A percentile compares a stretch with the other conserved stretches of the same genome.
phyloP scores from a whole-genome alignment of 768 basidiomycete species.

The Trametes maxima region DNA sequence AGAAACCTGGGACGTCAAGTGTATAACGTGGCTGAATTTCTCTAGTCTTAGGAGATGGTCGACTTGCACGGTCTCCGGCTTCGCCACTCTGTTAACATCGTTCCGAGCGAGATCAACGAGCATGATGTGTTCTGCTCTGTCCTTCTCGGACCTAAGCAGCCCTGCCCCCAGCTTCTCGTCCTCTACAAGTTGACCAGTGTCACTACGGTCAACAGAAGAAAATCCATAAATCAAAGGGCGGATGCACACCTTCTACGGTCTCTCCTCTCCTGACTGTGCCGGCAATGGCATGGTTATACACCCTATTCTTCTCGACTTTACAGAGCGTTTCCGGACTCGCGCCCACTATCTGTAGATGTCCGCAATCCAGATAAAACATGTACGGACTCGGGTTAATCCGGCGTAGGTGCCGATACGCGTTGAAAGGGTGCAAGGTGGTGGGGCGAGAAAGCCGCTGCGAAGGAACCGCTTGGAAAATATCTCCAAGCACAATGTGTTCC shows the following conservation, averaged over 20 bases:
- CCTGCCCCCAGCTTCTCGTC: conserved; percentile 77
- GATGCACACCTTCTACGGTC: conserved; percentile 69
- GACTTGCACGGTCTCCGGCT: conserved; percentile 93
- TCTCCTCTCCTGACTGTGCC: conserved; percentile 90
- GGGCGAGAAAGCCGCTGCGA: conserved; percentile 87
- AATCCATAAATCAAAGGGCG: neutral
- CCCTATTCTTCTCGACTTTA: conserved; percentile 89
- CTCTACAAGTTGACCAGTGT: conserved; percentile 57
- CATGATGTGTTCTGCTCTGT: conserved; percentile 98
- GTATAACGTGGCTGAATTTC: conserved; percentile 98
- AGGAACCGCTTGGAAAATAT: conserved; percentile 99
- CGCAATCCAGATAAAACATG: conserved; percentile 98
- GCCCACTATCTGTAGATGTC: conserved; percentile 92
- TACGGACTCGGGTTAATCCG: conserved; percentile 98
- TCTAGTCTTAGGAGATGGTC: conserved; percentile 93
- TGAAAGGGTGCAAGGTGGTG: conserved; percentile 93
- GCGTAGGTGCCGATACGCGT: conserved; percentile 91
- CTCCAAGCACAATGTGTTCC: conserved; percentile 92
- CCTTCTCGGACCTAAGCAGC: conserved; percentile 86
- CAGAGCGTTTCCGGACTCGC: conserved; percentile 98
- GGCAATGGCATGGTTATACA: conserved; percentile 97
- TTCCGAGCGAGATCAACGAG: conserved; percentile 97
- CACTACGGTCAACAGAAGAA: neutral
- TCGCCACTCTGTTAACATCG: conserved; percentile 97
- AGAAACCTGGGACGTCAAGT: conserved; percentile 93